These are phyloP conservation scores for Bertia moriformis DNA, from an alignment of 2,329 filamentous ascomycete genomes.

Conservation along the genomic window DNA sequence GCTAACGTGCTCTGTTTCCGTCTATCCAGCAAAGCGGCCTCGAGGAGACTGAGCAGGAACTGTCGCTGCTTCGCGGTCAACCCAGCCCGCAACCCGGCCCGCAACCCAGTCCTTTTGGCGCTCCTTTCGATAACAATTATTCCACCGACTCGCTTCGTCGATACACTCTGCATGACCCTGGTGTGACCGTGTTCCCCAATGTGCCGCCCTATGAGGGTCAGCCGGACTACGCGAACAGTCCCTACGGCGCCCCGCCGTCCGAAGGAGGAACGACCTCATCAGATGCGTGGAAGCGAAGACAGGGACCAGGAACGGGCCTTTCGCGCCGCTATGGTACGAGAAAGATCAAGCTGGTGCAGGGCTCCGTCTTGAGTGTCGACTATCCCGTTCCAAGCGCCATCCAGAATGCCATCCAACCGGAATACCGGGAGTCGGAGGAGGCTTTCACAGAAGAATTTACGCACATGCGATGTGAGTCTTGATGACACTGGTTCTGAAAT, in stretches of 20 bases:
- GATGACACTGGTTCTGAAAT: constrained; percentile 1
- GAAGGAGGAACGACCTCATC: not conserved
- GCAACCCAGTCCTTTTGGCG: not conserved
- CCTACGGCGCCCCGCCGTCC: not conserved
- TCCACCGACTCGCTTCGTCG: not conserved
- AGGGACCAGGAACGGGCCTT: not conserved
- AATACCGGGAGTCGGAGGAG: constrained; percentile 78
- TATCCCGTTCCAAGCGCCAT: constrained; percentile 96
- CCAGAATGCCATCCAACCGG: constrained; percentile 85
- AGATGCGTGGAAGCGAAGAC: not conserved
- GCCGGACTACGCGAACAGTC: not conserved
- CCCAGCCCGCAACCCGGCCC: too few relatives aligned
- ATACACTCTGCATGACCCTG: not conserved
- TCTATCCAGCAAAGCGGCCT: not conserved
- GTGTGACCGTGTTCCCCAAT: not conserved
- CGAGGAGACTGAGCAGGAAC: not conserved
- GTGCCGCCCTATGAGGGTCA: not conserved
- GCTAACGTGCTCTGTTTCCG: not conserved
- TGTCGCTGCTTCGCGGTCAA: not conserved
- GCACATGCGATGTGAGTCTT: constrained; percentile 70
- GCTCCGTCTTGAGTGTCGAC: constrained; percentile 89
- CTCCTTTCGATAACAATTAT: not conserved
- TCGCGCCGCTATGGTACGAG: constrained; percentile 87
- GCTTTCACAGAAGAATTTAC: constrained; percentile 90
- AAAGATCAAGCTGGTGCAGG: constrained; percentile 96